Percentiles rank a stretch among this genome's conserved stretches.
phyloP scores from a whole-genome alignment of 805 yeast genomes.

The Millerozyma acaciae region DNA sequence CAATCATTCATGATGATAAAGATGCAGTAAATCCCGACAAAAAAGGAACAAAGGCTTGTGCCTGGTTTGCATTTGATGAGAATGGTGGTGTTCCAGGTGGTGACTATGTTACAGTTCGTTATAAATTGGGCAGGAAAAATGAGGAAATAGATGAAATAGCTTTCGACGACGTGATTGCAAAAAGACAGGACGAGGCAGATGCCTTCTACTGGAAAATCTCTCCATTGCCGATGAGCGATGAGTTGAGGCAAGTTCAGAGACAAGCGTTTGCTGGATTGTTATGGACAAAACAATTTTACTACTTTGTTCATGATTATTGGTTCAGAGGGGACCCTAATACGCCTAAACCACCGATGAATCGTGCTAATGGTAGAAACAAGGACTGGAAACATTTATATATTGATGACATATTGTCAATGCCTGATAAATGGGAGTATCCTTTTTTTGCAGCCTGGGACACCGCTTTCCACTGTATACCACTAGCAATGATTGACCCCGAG shows the following conservation, averaged over 20 bases:
- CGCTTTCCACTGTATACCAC: constrained; percentile 89
- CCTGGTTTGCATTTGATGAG: constrained; percentile 75
- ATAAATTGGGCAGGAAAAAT: constrained; percentile 51
- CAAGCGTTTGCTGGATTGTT: constrained; percentile 92
- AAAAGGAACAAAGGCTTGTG: constrained; percentile 79
- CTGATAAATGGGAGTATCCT: constrained; percentile 95
- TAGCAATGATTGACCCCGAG: constrained; percentile 90
- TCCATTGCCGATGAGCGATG: constrained; percentile 79
- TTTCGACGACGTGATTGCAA: constrained; percentile 64
- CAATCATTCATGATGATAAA: constrained; percentile 56
- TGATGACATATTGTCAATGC: constrained; percentile 83
- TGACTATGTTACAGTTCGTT: constrained; percentile 80
- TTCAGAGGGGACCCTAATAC: constrained; percentile 76
- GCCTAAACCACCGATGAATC: constrained; percentile 69
- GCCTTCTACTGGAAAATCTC: constrained; percentile 86
- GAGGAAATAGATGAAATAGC: constrained; percentile 65
- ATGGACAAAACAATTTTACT: constrained; percentile 92
- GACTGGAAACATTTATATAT: constrained; percentile 88
- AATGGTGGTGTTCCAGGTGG: constrained; percentile 80
- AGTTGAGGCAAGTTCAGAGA: constrained; percentile 77
- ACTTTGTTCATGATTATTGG: constrained; percentile 85
- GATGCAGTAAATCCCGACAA: constrained; percentile 66
- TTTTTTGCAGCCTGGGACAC: constrained; percentile 97
- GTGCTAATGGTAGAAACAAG: constrained; percentile 83
- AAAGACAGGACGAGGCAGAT: constrained; percentile 84